A percentile compares a stretch with the other conserved stretches of the same genome.
These are phyloP conservation scores for Aspergillus fijiensis DNA, from an alignment of 2,329 filamentous ascomycete genomes.

Conservation along the genomic window DNA sequence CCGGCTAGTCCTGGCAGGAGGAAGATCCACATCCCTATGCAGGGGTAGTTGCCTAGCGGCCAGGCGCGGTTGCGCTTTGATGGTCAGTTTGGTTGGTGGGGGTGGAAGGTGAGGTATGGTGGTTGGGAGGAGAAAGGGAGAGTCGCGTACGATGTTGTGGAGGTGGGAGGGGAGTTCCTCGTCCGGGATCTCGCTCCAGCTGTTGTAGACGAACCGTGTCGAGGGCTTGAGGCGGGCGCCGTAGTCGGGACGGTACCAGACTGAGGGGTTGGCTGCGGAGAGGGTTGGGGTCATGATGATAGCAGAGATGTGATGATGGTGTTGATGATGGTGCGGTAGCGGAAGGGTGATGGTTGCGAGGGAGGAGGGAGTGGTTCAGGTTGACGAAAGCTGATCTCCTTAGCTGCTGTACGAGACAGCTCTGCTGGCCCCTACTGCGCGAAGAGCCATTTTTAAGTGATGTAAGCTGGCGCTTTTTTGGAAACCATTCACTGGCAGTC, in stretches of 20 bases:
- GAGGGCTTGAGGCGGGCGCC: background rate
- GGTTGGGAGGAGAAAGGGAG: too few relatives aligned
- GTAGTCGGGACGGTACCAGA: conserved; percentile 4
- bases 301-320: background rate
- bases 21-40: conserved; percentile 7
- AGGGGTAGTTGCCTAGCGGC: conserved; percentile 5
- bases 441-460: too few relatives aligned
- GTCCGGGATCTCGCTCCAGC: conserved; percentile 1
- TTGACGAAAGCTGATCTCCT: background rate
- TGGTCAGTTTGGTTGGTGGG: background rate
- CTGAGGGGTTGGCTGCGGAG: background rate
- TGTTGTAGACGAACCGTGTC: background rate
- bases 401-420: too few relatives aligned
- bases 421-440: too few relatives aligned
- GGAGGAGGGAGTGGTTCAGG: too few relatives aligned
- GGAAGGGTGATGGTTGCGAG: too few relatives aligned
- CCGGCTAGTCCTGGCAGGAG: background rate
- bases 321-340: too few relatives aligned
- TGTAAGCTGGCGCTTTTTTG: background rate
- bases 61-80: conserved; percentile 5
- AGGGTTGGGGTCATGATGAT: background rate
- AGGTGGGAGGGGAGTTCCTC: background rate
- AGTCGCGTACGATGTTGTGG: background rate
- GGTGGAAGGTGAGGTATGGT: too few relatives aligned
- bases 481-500: background rate